Evolutionary conservation across 441 rosid genomes (phyloP).

Genomic region (Aleurites moluccanus): DNA sequence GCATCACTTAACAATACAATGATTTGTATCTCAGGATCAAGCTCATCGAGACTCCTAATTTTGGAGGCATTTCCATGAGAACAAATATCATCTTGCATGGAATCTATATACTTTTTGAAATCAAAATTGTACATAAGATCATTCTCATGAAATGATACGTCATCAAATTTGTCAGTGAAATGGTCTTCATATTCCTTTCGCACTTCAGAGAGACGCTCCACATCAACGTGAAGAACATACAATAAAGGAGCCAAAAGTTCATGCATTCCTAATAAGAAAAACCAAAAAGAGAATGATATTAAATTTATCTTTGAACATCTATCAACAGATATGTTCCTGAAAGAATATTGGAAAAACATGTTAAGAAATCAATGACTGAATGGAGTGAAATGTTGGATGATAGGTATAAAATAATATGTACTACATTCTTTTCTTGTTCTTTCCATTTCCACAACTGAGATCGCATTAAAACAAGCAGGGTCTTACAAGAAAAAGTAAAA

Average conservation of each 20-base stretch:
- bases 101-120: slow-evolving; percentile 67
- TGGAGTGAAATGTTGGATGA: too few species aligned
- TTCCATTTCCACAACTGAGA: neutral
- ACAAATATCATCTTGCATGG: slow-evolving; percentile 55
- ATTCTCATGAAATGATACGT: slow-evolving; percentile 63
- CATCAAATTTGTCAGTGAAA: slow-evolving; percentile 87
- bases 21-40: slow-evolving; percentile 69
- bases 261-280: slow-evolving; percentile 71
- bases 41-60: slow-evolving; percentile 56
- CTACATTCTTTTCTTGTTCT: neutral
- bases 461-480: neutral
- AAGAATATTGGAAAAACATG: too few species aligned
- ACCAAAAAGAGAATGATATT: slow-evolving; percentile 17
- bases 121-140: slow-evolving; percentile 77
- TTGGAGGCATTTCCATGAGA: slow-evolving; percentile 50
- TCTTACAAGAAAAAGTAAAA: neutral
- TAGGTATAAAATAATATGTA: too few species aligned
- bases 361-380: too few species aligned
- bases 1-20: slow-evolving; percentile 69
- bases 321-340: neutral
- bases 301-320: neutral
- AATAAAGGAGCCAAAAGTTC: slow-evolving; percentile 94
- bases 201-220: slow-evolving; percentile 73
- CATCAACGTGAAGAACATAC: slow-evolving; percentile 89
- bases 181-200: slow-evolving; percentile 78